Base-by-base conservation (phyloP, 2,329 filamentous ascomycete species). In the Scedosporium aurantiacum region DNA sequence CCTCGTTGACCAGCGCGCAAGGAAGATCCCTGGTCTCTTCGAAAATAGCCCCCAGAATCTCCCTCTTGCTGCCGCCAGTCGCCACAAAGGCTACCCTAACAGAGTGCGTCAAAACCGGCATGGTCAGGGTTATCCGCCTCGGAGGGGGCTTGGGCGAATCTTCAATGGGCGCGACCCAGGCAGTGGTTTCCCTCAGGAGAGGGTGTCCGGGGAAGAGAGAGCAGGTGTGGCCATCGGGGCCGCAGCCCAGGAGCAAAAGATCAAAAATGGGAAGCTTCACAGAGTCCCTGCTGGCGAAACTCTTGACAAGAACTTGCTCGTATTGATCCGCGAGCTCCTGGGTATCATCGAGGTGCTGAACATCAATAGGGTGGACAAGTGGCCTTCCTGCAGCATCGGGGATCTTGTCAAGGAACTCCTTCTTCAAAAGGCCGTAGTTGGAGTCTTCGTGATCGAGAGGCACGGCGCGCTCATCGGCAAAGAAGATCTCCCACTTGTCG, bases 181-280 rank as follows among this genome's bases (percentile, higher is more conserved):
- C 91, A 69, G 86, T 87, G 41, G 84, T 84, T 78, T 97, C 93
- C 65, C 91, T 86, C 66, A 97, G 82, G 60, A 97, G 82, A 63
- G 87, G 83, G 72, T 97, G 93, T 61, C 88, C 88, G 4, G 94
- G 94, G 80, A 99, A 99, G 60, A 99, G 80, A 68, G 89, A 94
- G 85, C 94, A 97, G 40, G 94, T 97, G 78, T 99, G 94, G 60
- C 94, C 94, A 73, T 97, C 94, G 14, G 94, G 93, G 0, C 94
- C 94, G 72, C 90, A 96, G 68, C 94, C 94, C 50, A 99, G 85
- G 50, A 99, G 84, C 61, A 99, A 81, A 60, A 99, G 83, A 73
- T 99, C 94, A 74, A 97, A 99, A 70, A 96, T 89, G 67, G 94
- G 94, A 55, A 97, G 80, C 75, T 91, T 92, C 72, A 99, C 93